Base-by-base conservation (phyloP, 345 rosid species). In the Salix suchowensis region DNA sequence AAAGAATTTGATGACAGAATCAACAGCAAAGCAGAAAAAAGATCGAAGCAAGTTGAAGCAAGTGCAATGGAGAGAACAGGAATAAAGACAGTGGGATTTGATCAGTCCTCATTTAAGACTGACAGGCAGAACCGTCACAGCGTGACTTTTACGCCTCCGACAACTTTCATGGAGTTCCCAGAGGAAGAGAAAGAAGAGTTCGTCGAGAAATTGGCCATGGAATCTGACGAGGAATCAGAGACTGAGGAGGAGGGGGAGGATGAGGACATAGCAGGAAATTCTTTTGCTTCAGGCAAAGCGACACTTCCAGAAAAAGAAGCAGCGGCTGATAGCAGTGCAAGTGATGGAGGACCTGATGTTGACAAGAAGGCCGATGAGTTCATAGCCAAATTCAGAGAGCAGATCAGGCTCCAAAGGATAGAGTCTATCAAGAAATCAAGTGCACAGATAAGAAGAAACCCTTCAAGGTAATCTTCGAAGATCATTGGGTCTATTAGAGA, bases 341-440 rank as follows among this genome's bases (percentile, higher is more conserved):
- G 78, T 40, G 89, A 87, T 16, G 92, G 77, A 73, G 90, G 86
- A 36, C 92, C 92, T 13, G 99, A 96, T 73, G 99, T 96, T 19
- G 97, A 96, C 70, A 91, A 89, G 94, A 91, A 92, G 72, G 99
- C 99, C 0, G 97, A 88, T 72, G 98, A 92, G 84, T 96, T 96
- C 88, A 96, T 96, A 77, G 94, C 98, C n/a, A 94, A 89, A 85
- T 89, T 94, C 87, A 90, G 99, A 76, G 99, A 96, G 88, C 99
- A 96, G 75, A 96, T 96, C 72, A 88, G 98, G 89, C 93, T 96
- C 48, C 99, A 96, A 72, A 90, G 98, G 82, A 96, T 92, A 30
- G 97, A 90, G 66, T 91, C 92, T 7, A 92, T 94, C 81, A 94
- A 94, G 77, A 75, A 65, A 79, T 74, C 78, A 11, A 79, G 74